A percentile compares a stretch with the other conserved stretches of the same genome.
Conservation (phyloP, 2,329 filamentous ascomycete genomes). For the Exophiala viscosa region DNA sequence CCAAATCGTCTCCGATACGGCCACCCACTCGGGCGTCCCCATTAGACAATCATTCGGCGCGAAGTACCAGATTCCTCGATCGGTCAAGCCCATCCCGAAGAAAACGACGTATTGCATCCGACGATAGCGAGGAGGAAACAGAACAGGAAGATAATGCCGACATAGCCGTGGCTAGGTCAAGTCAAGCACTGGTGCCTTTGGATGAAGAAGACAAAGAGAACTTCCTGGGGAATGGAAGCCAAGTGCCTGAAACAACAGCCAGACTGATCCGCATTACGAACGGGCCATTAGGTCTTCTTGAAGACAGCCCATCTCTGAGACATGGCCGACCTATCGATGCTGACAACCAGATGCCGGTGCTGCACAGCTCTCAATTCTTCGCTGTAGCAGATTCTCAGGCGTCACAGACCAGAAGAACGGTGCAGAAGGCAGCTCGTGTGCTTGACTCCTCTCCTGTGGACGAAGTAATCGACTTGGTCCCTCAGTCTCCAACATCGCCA, state of each 20-base stretch:
- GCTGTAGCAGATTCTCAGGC: conserved; percentile 26
- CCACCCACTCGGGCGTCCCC: neutral
- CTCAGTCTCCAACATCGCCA: conserved; percentile 19
- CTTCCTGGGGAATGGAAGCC: conserved; percentile 31
- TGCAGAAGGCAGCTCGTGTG: neutral
- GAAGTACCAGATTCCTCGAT: neutral
- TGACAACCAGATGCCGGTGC: neutral
- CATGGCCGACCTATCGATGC: conserved; percentile 1
- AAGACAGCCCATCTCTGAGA: conserved; percentile 21
- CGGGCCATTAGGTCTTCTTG: conserved; percentile 3
- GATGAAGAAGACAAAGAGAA: conserved; percentile 49
- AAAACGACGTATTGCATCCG: neutral
- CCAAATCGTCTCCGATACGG: conserved; percentile 19
- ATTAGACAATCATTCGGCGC: neutral
- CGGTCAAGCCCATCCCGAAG: neutral
- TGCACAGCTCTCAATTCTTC: conserved; percentile 15
- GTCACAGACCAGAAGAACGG: conserved; percentile 10
- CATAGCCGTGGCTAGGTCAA: conserved; percentile 29
- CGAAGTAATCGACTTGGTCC: conserved; percentile 21
- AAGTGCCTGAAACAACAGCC: conserved; percentile 32
- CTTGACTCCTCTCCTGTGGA: conserved; percentile 8
- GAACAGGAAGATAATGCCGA: conserved; percentile 43
- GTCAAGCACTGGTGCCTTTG: conserved; percentile 32
- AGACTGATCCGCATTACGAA: conserved; percentile 15
- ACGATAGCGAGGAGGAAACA: conserved; percentile 45